Evolutionary conservation across 2,329 filamentous ascomycete species (phyloP).

Genomic region (Fusarium sp.): DNA sequence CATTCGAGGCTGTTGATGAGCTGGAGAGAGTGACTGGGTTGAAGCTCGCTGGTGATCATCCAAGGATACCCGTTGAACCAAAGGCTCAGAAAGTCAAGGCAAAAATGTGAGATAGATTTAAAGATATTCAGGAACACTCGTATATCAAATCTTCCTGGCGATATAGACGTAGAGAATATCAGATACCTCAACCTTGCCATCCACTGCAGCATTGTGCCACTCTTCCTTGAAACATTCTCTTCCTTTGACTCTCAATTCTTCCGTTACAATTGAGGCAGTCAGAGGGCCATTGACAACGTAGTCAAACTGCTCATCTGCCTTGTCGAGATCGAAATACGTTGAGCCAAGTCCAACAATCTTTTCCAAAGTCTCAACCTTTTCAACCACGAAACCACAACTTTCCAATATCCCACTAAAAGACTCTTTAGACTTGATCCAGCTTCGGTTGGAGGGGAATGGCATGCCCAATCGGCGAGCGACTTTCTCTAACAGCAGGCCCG

Average conservation of each 20-base stretch:
- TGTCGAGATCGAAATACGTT: conserved; percentile 34
- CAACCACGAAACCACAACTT: conserved; percentile 41
- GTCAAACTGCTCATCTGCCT: conserved; percentile 46
- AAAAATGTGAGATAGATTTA: conserved; percentile 50
- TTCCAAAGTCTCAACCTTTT: conserved; percentile 42
- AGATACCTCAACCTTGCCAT: conserved; percentile 43
- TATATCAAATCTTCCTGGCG: conserved; percentile 31
- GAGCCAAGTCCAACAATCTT: conserved; percentile 38
- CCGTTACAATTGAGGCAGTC: conserved; percentile 22
- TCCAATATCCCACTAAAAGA: conserved; percentile 45
- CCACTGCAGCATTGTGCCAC: conserved; percentile 44
- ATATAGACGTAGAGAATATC: conserved; percentile 47
- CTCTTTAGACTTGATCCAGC: conserved; percentile 44
- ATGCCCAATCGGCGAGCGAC: conserved; percentile 38
- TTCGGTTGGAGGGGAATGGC: conserved; percentile 42
- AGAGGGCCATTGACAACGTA: conserved; percentile 33
- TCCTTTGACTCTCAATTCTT: conserved; percentile 38
- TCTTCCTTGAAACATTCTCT: conserved; percentile 44
- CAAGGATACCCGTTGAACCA: conserved; percentile 58
- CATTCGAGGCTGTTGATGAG: conserved; percentile 83
- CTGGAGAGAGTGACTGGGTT: conserved; percentile 81
- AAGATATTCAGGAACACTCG: no score
- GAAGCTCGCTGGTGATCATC: conserved; percentile 64
- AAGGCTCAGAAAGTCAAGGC: conserved; percentile 48
- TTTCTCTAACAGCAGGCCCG: conserved; percentile 42